Base-by-base conservation (phyloP, 1,139 yeast species). In the Saccharomyces pastorianus region DNA sequence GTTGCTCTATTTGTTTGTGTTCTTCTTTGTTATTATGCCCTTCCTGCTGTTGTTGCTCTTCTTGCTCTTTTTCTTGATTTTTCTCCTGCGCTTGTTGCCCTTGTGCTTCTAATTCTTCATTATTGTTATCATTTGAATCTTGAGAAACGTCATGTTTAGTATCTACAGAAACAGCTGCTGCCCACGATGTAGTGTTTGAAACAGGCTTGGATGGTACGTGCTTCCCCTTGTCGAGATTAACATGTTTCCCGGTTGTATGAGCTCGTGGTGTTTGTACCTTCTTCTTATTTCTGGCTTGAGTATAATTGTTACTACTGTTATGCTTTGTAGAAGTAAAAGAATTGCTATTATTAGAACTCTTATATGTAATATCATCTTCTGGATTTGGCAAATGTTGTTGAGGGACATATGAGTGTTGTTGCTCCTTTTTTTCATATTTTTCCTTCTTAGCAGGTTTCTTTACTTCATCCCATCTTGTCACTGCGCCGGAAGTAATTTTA, bases 401-500 rank as follows among this genome's bases (percentile, higher is more conserved):
- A 20, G 44, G 44, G 13, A 38, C 44, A 38, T 38, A 38, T 58
- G 47, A 58, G 54, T 53, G 57, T 47, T 59, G 63, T 56, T 60
- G 63, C 51, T 69, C 68, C 53, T 69, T 65, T 49, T 56, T 61
- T 32, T 61, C 61, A 59, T 69, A 68, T 64, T 72, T 76, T 58
- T 74, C 80, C 66, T 73, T 74, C 61, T 76, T 72, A 1, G 73
- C 66, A 59, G 80, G 80, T 70, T 78, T 80, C 69, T 80, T 81
- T 53, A 81, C 85, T 64, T 81, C 83, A 61, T 81, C 85, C 83
- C 85, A 81, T 66, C 79, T 80, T 55, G 77, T 71, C 34, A 79
- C 83, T 67, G 71, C 77, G 61, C 95, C 96, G 61, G 89, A 88
- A 58, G 95, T 85, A 71, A 93, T 91, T 71, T 90, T 84, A 67